phyloP scores from a whole-genome alignment of 2,329 filamentous ascomycete genomes.

The Pseudocercospora fijiensis region DNA sequence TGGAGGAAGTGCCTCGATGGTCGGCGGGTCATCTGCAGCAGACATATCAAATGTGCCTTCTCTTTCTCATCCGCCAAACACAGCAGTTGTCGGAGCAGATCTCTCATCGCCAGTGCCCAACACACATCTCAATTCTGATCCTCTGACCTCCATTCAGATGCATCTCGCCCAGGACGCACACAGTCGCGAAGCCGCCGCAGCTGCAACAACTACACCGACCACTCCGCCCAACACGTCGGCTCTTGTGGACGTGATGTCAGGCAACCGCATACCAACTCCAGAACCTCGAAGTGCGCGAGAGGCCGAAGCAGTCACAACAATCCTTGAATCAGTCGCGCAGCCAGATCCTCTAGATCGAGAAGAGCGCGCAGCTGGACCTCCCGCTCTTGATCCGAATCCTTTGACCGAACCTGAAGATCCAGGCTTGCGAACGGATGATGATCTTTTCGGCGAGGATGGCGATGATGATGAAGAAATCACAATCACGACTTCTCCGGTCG shows the following conservation, averaged over 20 bases:
- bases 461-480: neutral
- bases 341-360: conserved; percentile 1
- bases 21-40: neutral
- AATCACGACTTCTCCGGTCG: neutral
- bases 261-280: neutral
- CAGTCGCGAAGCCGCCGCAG: neutral
- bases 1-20: neutral
- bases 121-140: neutral
- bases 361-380: neutral
- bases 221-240: neutral
- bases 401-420: neutral
- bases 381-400: neutral
- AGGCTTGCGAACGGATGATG: neutral
- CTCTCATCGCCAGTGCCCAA: too few relatives aligned
- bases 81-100: neutral
- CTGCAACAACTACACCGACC: neutral
- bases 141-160: neutral
- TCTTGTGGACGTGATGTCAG: neutral
- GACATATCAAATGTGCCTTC: neutral
- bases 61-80: neutral
- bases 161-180: neutral
- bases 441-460: conserved; percentile 3
- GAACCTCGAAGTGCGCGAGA: neutral
- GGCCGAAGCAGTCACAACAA: neutral
- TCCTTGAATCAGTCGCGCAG: neutral